These are phyloP conservation scores for Phytophthora tubulina DNA, from an alignment of 352 stramenopile genomes.

Conservation along the genomic window DNA sequence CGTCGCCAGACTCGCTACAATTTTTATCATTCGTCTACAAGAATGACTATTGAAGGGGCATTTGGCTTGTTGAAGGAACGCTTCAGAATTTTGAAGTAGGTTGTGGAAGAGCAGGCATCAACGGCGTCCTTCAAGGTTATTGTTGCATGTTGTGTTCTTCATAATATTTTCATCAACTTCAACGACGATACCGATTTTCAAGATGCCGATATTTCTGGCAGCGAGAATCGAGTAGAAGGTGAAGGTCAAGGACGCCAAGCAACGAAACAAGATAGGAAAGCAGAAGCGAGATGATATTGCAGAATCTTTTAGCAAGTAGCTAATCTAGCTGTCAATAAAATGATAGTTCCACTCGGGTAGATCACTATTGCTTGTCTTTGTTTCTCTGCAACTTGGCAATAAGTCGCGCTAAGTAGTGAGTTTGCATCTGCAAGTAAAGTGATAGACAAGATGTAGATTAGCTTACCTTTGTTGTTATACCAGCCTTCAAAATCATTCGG, in stretches of 20 bases:
- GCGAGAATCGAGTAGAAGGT: not conserved
- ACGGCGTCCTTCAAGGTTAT: not conserved
- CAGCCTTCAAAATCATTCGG: not conserved
- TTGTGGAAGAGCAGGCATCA: not conserved
- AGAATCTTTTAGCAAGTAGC: not conserved
- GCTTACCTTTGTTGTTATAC: not conserved
- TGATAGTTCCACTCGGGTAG: not conserved
- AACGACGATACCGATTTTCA: not conserved
- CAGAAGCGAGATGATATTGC: not conserved
- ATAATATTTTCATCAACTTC: not conserved
- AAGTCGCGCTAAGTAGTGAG: not conserved
- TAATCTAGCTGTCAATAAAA: not conserved
- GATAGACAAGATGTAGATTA: not conserved
- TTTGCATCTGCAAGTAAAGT: not conserved
- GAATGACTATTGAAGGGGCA: not conserved
- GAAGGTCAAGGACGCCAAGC: not conserved
- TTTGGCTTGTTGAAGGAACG: not conserved
- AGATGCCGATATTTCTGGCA: not conserved
- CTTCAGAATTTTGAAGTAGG: conserved; percentile 4
- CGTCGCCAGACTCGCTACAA: not conserved
- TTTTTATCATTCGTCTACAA: not conserved
- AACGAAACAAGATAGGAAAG: not conserved
- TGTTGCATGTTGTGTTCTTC: not conserved
- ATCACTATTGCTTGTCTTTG: not conserved
- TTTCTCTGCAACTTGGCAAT: not conserved